Evolutionary conservation across 169 alveolate species (phyloP).

Genomic region (Eimeria sp.): DNA sequence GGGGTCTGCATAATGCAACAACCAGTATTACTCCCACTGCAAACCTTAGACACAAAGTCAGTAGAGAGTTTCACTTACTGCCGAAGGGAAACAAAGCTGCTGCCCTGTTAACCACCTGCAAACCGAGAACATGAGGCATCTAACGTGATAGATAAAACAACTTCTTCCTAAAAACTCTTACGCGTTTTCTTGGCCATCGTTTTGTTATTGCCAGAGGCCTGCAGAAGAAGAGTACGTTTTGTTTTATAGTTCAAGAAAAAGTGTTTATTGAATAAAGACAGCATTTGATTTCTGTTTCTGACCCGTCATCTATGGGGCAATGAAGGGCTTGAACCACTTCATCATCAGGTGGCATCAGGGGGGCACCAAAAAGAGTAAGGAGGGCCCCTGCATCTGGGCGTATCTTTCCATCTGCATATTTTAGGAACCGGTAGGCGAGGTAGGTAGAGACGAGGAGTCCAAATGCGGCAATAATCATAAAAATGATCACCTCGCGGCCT

Average conservation of each 20-base stretch:
- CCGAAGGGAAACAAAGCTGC: neutral
- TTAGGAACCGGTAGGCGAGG: constrained; percentile 4
- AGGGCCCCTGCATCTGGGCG: constrained; percentile 40
- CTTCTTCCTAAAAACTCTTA: neutral
- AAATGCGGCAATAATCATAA: constrained; percentile 70
- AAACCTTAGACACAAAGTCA: neutral
- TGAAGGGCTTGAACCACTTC: constrained; percentile 13
- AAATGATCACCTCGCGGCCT: constrained; percentile 59
- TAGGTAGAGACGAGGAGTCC: constrained; percentile 55
- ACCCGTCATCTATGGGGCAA: constrained; percentile 73
- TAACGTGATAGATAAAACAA: too few species aligned
- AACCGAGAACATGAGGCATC: too few species aligned
- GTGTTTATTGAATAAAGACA: too few species aligned
- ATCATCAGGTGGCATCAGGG: neutral
- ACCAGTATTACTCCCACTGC: too few species aligned
- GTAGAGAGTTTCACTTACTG: constrained; percentile 18
- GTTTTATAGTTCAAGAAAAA: too few species aligned
- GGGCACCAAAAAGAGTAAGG: neutral
- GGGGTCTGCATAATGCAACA: constrained; percentile 29
- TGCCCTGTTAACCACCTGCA: neutral
- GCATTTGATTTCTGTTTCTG: neutral
- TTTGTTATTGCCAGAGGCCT: constrained; percentile 47
- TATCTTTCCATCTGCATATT: neutral
- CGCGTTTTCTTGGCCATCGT: constrained; percentile 32
- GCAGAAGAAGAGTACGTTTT: too few species aligned